Evolutionary conservation across 164 flowering plant species (phyloP).

Genomic region (Buxus sempervirens): DNA sequence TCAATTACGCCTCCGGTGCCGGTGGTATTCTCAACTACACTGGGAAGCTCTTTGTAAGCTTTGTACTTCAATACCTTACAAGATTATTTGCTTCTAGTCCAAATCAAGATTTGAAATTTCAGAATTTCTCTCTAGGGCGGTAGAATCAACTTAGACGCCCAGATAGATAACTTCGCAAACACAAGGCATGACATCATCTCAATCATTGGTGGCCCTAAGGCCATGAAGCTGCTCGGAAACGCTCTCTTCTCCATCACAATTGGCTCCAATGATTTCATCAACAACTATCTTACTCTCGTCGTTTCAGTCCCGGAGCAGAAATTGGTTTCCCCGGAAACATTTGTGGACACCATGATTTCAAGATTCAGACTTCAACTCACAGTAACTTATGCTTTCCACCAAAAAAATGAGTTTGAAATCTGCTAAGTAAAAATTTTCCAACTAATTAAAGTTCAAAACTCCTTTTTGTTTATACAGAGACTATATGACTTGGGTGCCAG

Average conservation of each 20-base stretch:
- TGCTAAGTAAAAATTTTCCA: no score
- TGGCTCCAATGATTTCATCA: constrained; percentile 80
- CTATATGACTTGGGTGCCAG: constrained; percentile 63
- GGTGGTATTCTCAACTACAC: constrained; percentile 56
- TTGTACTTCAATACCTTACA: background rate
- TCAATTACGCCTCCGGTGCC: constrained; percentile 63
- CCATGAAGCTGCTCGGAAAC: constrained; percentile 30
- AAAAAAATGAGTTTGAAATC: no score
- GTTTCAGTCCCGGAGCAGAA: constrained; percentile 32
- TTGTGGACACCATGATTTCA: constrained; percentile 49
- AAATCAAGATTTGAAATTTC: no score
- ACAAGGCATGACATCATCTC: constrained; percentile 64
- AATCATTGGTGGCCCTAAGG: constrained; percentile 37
- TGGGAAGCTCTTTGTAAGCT: constrained; percentile 44
- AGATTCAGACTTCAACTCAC: constrained; percentile 58
- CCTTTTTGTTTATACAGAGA: constrained; percentile 40
- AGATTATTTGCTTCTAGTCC: no score
- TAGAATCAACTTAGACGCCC: constrained; percentile 70
- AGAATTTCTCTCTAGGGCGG: constrained; percentile 36
- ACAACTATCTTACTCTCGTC: constrained; percentile 56
- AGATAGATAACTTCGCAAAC: constrained; percentile 68
- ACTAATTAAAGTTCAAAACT: no score
- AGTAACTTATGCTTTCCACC: no score
- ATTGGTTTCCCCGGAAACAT: constrained; percentile 39
- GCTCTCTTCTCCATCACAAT: constrained; percentile 57